These are phyloP conservation scores for Juncus effusus DNA, from an alignment of 176 grass and related monocot genomes.

Conservation along the genomic window DNA sequence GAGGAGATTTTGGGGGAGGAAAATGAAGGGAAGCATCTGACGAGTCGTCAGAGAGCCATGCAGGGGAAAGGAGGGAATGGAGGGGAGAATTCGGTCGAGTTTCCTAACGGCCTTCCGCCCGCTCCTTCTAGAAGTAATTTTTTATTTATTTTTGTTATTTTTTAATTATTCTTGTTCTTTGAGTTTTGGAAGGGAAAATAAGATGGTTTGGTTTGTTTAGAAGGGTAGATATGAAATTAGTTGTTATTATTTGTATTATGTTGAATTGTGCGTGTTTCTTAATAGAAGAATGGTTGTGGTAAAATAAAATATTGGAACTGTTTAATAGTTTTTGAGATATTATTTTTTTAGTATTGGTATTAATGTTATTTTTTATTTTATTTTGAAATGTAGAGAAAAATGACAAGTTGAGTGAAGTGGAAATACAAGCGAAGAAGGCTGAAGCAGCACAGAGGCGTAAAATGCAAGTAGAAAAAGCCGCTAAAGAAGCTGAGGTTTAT, in stretches of 20 bases:
- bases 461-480: slow-evolving; percentile 97
- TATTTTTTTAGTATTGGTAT: too few relatives aligned
- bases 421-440: slow-evolving; percentile 79
- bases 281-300: too few relatives aligned
- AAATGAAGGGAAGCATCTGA: slow-evolving; percentile 57
- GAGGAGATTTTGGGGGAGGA: slow-evolving; percentile 73
- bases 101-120: slow-evolving; percentile 76
- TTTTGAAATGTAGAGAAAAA: slow-evolving; percentile 62
- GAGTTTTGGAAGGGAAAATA: not conserved
- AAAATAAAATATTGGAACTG: too few relatives aligned
- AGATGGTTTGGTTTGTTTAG: not conserved
- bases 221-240: not conserved
- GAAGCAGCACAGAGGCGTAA: slow-evolving; percentile 92
- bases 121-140: slow-evolving; percentile 86
- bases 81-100: slow-evolving; percentile 72
- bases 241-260: slow-evolving; percentile 7
- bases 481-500: slow-evolving; percentile 75
- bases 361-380: not conserved
- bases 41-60: slow-evolving; percentile 82
- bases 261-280: too few relatives aligned
- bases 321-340: too few relatives aligned
- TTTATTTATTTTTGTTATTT: not conserved
- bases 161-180: not conserved
- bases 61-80: slow-evolving; percentile 73
- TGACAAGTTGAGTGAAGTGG: slow-evolving; percentile 73